phyloP scores from a whole-genome alignment of 1,284 basidiomycete species.

The Leccinum pallidistipes region DNA sequence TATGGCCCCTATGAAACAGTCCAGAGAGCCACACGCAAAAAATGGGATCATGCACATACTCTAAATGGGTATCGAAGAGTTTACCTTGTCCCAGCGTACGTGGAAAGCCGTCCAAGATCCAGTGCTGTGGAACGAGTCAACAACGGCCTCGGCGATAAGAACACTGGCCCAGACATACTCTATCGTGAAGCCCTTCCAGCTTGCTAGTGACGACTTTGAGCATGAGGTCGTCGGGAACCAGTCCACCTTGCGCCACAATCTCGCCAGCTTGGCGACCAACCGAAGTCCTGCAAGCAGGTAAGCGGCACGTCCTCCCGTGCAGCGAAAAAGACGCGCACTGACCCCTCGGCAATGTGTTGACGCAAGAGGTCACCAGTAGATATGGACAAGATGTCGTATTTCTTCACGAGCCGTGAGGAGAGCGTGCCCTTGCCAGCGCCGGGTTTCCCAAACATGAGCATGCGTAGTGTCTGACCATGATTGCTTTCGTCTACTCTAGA shows the following conservation, averaged over 20 bases:
- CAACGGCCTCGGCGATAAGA: not conserved
- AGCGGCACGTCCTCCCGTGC: not conserved
- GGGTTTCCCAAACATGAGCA: constrained; percentile 84
- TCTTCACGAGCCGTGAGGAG: constrained; percentile 66
- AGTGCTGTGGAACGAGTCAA: constrained; percentile 51
- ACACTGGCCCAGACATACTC: constrained; percentile 41
- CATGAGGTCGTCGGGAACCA: constrained; percentile 79
- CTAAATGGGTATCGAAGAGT: constrained; percentile 76
- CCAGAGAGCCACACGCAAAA: constrained; percentile 2
- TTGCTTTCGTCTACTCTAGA: constrained; percentile 36
- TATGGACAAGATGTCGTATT: constrained; percentile 73
- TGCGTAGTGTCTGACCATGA: constrained; percentile 52
- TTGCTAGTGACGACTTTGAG: constrained; percentile 72
- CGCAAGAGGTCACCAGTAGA: constrained; percentile 82
- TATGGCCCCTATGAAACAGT: constrained; percentile 45
- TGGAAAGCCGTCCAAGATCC: constrained; percentile 97
- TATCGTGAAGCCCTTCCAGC: constrained; percentile 65
- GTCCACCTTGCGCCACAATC: constrained; percentile 72
- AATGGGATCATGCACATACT: constrained; percentile 41
- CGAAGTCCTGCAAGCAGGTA: constrained; percentile 49
- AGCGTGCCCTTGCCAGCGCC: constrained; percentile 82
- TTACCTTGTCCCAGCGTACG: constrained; percentile 89
- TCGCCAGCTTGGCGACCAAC: constrained; percentile 72
- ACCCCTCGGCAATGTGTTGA: constrained; percentile 74
- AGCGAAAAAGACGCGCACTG: constrained; percentile 1